Evolutionary conservation across 495 filamentous ascomycete species (phyloP), one percentile per base, ranked within the genome.

Genomic region (Podospora conica): DNA sequence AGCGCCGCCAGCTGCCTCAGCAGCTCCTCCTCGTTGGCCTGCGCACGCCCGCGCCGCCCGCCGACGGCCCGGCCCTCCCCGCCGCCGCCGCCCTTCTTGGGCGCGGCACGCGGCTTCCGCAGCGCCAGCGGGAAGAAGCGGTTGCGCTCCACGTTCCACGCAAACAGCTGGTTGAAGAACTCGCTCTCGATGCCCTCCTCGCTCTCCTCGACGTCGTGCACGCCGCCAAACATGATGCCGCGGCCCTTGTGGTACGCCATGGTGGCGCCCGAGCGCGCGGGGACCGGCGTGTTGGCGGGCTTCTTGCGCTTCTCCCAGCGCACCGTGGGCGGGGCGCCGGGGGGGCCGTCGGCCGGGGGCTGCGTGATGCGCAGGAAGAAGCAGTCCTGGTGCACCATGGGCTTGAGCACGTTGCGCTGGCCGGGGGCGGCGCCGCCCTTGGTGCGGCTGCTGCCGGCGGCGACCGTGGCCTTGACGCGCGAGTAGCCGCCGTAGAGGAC

Each of bases 101-200:
- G 89, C 40, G 77, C 81, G 9, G n/a, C n/a, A n/a, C 78, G 77
- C 21, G 92, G 85, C 66, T 90, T 89, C 53, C 92, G 82, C 55
- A 98, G 78, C n/a, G 77, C 79, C 58, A 98, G 78, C 9, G 87
- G 90, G 76, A 97, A 97, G 77, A 95, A 98, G 10, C 95, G 84
- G 67, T 98, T 98, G 53, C 93, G 84, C 66, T 98, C 95, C 23
- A 93, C 88, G 68, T 93, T 96, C 91, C 92, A 98, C 21, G 91
- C 91, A 71, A 87, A 94, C 21, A 97, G 74, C 31, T 84, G 82
- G 71, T 97, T 91, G 75, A 98, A 98, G 77, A 98, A 98, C 71
- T 97, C 91, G 71, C 91, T 95, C 20, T 98, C 92, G 53, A 98
- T 93, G 11, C 90, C 92, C 77, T 98, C 95, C 72, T 98, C 95